phyloP scores from a whole-genome alignment of 306 rosid species.

The Inga oerstediana region DNA sequence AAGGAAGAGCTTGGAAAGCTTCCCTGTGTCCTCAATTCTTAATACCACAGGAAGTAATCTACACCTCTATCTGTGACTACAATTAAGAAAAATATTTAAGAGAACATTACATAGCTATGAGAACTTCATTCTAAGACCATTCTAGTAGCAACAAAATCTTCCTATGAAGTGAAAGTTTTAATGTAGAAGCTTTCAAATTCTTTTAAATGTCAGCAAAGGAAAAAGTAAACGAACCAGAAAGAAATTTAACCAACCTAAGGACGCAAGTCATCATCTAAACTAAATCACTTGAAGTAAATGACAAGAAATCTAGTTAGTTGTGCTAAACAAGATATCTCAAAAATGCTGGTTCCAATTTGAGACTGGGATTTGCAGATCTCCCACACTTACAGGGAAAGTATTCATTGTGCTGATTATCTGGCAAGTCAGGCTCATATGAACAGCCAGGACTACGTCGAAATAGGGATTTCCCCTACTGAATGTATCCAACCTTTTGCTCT shows the following conservation, averaged over 20 bases:
- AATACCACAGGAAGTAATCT: background rate
- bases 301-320: background rate
- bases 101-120: background rate
- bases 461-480: too few relatives aligned
- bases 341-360: background rate
- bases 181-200: slow-evolving; percentile 1
- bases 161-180: background rate
- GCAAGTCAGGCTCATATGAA: too few relatives aligned
- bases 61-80: background rate
- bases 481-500: too few relatives aligned
- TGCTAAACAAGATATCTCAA: slow-evolving; percentile 5
- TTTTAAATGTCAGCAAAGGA: background rate
- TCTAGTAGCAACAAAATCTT: background rate
- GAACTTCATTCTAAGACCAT: slow-evolving; percentile 10
- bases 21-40: background rate
- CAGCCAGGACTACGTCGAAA: too few relatives aligned
- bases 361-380: too few relatives aligned
- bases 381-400: too few relatives aligned
- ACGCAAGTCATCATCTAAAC: background rate
- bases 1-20: slow-evolving; percentile 25
- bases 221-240: background rate
- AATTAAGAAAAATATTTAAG: background rate
- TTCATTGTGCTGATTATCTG: too few relatives aligned
- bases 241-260: background rate
- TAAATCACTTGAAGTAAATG: background rate